Evolutionary conservation across 306 rosid species (phyloP).

Genomic region (Quercus cerris): DNA sequence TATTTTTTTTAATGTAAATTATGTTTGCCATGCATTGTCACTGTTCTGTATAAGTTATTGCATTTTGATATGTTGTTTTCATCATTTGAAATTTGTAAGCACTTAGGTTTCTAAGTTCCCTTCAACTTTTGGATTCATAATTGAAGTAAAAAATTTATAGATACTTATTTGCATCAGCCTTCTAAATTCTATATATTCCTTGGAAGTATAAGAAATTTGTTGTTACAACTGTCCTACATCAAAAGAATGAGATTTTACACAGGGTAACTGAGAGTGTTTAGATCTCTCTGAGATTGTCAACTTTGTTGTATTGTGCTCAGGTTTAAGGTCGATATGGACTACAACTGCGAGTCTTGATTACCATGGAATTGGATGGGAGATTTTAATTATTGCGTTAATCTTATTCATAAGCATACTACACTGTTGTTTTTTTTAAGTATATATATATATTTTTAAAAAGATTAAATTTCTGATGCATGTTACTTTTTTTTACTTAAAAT

Average conservation of each 20-base stretch:
- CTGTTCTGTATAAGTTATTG: not conserved
- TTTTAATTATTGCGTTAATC: not conserved
- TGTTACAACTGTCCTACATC: too few relatives aligned
- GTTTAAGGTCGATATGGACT: not conserved
- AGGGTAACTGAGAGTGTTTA: not conserved
- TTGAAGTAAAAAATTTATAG: not conserved
- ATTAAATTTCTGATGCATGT: constrained; percentile 20
- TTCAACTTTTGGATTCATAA: not conserved
- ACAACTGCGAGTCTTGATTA: not conserved
- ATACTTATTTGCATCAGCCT: not conserved
- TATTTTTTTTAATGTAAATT: too few relatives aligned
- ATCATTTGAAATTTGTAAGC: not conserved
- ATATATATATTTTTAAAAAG: not conserved
- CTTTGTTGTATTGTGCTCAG: not conserved
- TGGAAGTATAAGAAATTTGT: not conserved
- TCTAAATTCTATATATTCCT: not conserved
- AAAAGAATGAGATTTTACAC: too few relatives aligned
- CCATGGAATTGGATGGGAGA: not conserved
- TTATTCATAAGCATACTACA: not conserved
- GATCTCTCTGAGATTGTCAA: not conserved
- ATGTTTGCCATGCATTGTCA: not conserved
- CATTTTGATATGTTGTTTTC: not conserved
- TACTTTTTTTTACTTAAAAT: constrained; percentile 5
- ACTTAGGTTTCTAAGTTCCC: not conserved
- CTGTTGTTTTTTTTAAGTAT: not conserved